Conservation (phyloP, 169 alveolate species). For the Miamiensis avidus region DNA sequence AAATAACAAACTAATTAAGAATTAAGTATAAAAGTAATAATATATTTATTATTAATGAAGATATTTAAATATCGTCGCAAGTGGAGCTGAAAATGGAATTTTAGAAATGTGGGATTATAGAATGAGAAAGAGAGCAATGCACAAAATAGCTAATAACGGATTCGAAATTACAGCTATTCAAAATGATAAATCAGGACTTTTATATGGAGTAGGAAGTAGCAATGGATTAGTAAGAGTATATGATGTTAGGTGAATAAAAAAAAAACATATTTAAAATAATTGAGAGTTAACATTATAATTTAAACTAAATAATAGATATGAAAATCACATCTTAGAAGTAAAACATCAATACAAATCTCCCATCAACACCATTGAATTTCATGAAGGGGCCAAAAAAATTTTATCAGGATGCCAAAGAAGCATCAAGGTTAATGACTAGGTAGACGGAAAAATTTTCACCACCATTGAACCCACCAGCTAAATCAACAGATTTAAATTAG, state of each 20-base stretch:
- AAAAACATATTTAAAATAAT: too few species aligned
- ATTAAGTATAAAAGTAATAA: too few species aligned
- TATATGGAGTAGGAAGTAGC: conserved; percentile 14
- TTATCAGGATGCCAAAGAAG: conserved; percentile 80
- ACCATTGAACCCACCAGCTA: conserved; percentile 83
- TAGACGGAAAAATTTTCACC: conserved; percentile 71
- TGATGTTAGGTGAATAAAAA: conserved; percentile 10
- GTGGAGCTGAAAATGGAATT: conserved; percentile 81
- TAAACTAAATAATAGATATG: conserved; percentile 1
- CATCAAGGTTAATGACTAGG: conserved; percentile 74
- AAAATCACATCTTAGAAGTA: conserved; percentile 19
- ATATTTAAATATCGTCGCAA: conserved; percentile 60
- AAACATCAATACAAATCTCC: conserved; percentile 80
- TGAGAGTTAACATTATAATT: too few species aligned
- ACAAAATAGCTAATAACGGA: conserved; percentile 51
- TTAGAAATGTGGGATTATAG: conserved; percentile 76
- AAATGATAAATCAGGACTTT: conserved; percentile 43
- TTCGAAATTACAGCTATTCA: conserved; percentile 67
- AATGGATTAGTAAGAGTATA: conserved; percentile 23
- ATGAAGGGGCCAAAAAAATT: conserved; percentile 63
- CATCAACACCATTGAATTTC: conserved; percentile 68
- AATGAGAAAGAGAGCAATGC: conserved; percentile 50
- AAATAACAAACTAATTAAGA: too few species aligned
- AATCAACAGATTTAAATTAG: conserved; percentile 80
- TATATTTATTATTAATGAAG: conserved; percentile 21